These are phyloP conservation scores for Blastocystis sp. DNA, from an alignment of 352 stramenopile species.

Conservation along the genomic window DNA sequence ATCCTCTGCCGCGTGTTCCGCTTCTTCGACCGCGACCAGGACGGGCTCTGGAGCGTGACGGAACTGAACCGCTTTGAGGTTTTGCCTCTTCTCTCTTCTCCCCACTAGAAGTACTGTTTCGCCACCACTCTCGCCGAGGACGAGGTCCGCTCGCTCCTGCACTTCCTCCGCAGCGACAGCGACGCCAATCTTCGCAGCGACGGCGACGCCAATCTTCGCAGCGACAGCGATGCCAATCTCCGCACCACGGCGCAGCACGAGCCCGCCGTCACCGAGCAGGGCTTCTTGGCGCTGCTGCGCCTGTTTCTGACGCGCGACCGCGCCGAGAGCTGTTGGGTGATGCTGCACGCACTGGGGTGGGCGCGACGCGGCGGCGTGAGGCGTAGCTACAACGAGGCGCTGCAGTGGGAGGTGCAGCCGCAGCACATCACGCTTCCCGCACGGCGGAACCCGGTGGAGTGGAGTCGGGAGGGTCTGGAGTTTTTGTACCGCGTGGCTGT, in stretches of 20 bases:
- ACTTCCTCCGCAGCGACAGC: neutral
- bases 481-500: slow-evolving; percentile 1
- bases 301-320: slow-evolving; percentile 39
- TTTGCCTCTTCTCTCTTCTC: neutral
- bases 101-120: slow-evolving; percentile 29
- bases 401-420: neutral
- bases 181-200: too few relatives aligned
- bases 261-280: slow-evolving; percentile 27
- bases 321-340: slow-evolving; percentile 20
- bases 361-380: neutral
- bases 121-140: neutral
- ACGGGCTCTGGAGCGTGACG: slow-evolving; percentile 35
- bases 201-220: too few relatives aligned
- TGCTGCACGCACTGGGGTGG: slow-evolving; percentile 3
- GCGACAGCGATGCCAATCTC: too few relatives aligned
- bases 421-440: neutral
- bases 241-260: neutral
- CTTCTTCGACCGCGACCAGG: slow-evolving; percentile 50
- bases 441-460: neutral
- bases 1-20: slow-evolving; percentile 53
- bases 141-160: neutral
- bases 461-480: neutral
- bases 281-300: slow-evolving; percentile 12
- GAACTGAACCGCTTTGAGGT: slow-evolving; percentile 53
- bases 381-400: neutral